Percentiles rank a stretch among this genome's conserved stretches.
Conservation (phyloP, 2,329 filamentous ascomycete species). For the Lachnellula occidentalis region DNA sequence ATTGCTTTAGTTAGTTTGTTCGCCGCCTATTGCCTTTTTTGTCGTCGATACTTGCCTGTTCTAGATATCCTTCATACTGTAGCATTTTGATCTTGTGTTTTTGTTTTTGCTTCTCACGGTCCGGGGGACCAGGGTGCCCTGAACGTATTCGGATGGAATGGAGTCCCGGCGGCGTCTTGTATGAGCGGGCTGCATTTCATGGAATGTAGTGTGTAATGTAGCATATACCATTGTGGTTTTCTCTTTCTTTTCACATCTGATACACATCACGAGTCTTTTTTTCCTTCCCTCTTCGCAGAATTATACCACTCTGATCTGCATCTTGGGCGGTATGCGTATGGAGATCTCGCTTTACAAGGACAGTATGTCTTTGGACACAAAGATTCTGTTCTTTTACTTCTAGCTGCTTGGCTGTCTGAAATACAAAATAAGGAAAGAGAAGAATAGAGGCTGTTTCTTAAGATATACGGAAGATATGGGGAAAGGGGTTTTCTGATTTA, state of each 20-base stretch:
- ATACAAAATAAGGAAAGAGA: background rate
- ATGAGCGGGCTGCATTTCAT: background rate
- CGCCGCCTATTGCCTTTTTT: slow-evolving; percentile 2
- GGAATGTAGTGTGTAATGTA: slow-evolving; percentile 2
- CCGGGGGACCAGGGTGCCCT: background rate
- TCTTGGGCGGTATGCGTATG: background rate
- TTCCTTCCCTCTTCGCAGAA: slow-evolving; percentile 24
- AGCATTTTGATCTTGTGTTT: slow-evolving; percentile 1
- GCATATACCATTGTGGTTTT: slow-evolving; percentile 41
- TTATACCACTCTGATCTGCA: background rate
- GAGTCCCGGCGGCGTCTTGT: slow-evolving; percentile 1
- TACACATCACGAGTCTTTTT: slow-evolving; percentile 36
- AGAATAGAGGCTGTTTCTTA: background rate
- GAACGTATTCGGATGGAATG: background rate
- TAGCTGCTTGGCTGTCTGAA: background rate
- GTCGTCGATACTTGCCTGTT: slow-evolving; percentile 4
- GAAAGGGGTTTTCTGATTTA: background rate
- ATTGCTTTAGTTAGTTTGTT: background rate
- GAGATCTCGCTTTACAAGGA: background rate
- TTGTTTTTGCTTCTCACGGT: background rate
- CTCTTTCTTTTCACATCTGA: background rate
- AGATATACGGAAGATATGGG: background rate
- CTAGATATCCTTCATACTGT: slow-evolving; percentile 9
- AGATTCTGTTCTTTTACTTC: background rate
- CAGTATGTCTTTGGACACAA: background rate